phyloP scores from a whole-genome alignment of 306 rosid species.

The Quillaja saponaria region DNA sequence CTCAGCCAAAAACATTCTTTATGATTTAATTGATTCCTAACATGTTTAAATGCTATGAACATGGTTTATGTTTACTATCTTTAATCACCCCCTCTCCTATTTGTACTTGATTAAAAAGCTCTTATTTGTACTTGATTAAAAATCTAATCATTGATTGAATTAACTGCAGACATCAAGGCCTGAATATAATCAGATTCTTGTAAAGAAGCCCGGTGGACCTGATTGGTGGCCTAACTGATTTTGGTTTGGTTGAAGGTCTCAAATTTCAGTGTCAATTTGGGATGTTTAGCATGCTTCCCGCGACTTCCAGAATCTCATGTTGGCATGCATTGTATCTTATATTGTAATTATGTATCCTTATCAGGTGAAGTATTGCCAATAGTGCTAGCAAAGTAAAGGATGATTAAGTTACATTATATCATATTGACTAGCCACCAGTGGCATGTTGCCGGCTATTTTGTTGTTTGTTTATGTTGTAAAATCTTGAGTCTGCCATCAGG shows the following conservation, averaged over 20 bases:
- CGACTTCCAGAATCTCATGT: constrained; percentile 12
- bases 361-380: constrained; percentile 1
- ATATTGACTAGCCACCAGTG: too few relatives aligned
- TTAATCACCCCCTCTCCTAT: neutral
- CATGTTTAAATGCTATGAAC: constrained; percentile 12
- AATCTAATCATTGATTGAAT: constrained; percentile 18
- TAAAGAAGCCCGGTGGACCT: constrained; percentile 68
- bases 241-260: constrained; percentile 12
- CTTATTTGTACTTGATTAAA: too few relatives aligned
- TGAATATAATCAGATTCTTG: constrained; percentile 84
- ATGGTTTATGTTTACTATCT: constrained; percentile 3
- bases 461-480: too few relatives aligned
- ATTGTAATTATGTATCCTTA: constrained; percentile 13
- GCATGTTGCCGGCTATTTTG: too few relatives aligned
- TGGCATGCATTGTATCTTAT: constrained; percentile 23
- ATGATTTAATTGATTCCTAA: neutral
- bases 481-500: too few relatives aligned
- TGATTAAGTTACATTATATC: too few relatives aligned
- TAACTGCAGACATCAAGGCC: constrained; percentile 83
- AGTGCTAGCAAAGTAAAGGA: too few relatives aligned
- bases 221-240: constrained; percentile 59
- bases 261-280: constrained; percentile 1
- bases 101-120: too few relatives aligned
- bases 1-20: too few relatives aligned
- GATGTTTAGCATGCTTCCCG: constrained; percentile 4